Evolutionary conservation across 2,329 filamentous ascomycete genomes (phyloP), one percentile per base, ranked within the genome.

Genomic region (Leptographium galeiforme): DNA sequence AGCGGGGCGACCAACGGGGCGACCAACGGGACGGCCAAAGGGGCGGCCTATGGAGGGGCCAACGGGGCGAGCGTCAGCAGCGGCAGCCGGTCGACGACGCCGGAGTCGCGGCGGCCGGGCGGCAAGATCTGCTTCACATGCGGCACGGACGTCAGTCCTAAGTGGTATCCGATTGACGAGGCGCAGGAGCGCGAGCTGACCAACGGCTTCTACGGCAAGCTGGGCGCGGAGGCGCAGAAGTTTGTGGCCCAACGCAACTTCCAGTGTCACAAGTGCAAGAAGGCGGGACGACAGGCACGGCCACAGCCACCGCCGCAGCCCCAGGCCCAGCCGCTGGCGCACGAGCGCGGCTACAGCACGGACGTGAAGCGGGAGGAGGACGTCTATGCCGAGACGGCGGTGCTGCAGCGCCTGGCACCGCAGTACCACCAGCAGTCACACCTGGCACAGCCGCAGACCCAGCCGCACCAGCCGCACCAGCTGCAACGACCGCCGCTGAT

Each of bases 241-340:
- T 81, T 80, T 61, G 70, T 79, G 45, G 74, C 77, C 52, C 78
- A 82, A 59, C 71, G 76, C 34, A 76, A 74, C 57, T 84, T 80
- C 58, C 84, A 89, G 66, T 90, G 86, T 61, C 86, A 90, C 67
- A 86, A 87, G 65, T 90, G 86, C 63, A 76, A 73, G 58, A 83
- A 79, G 63, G 64, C 67, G 34, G 75, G 75, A 54, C 72, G 71
- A 32, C 70, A 25, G 25, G 25, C 25, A 25, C 25, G 25, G 25
- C 25, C 25, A 25, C 25, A 25, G 25, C 25, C 25, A 25, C 25
- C 2, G 25, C 3, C 25, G 25, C 25, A 25, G 25, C 25, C 25
- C 25, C 25, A 25, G 25, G 25, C 25, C 5, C 25, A 73, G 52
- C 70, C 75, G 4, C 58, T 62, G 32, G 61, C 66, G 25, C 68